Conservation (phyloP, 306 rosid genomes). For the Cicer cuneatum region DNA sequence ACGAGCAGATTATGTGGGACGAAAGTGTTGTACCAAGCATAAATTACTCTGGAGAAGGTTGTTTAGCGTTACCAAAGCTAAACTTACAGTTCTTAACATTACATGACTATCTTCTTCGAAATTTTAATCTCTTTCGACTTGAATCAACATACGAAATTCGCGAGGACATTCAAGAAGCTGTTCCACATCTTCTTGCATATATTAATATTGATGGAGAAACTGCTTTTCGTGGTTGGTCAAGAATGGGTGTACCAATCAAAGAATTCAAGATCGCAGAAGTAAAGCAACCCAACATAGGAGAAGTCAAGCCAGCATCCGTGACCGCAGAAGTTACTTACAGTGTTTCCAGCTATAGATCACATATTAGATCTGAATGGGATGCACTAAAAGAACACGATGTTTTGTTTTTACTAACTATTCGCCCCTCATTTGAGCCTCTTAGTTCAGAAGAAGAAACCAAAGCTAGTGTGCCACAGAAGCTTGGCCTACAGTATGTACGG, state of each 20-base stretch:
- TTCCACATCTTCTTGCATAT: conserved; percentile 93
- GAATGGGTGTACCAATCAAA: conserved; percentile 95
- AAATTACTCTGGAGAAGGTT: conserved; percentile 98
- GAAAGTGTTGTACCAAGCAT: conserved; percentile 98
- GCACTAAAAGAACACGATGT: conserved; percentile 96
- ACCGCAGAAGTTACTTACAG: conserved; percentile 86
- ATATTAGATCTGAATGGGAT: conserved; percentile 96
- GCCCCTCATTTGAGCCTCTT: conserved; percentile 91
- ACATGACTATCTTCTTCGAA: conserved; percentile 94
- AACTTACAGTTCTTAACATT: conserved; percentile 95
- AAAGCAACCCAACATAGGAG: conserved; percentile 97
- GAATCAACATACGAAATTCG: conserved; percentile 99
- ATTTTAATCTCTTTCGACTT: conserved; percentile 94
- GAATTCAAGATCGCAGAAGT: conserved; percentile 83
- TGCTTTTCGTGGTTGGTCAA: conserved; percentile 98
- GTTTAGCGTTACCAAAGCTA: conserved; percentile 97
- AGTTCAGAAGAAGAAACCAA: conserved; percentile 84
- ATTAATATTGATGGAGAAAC: conserved; percentile 87
- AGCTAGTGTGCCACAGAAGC: conserved; percentile 90
- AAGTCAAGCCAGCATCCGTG: conserved; percentile 94
- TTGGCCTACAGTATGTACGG: conserved; percentile 91
- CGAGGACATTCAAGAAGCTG: conserved; percentile 95
- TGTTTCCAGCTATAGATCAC: conserved; percentile 88
- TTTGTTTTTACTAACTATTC: conserved; percentile 83
- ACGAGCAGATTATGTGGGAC: conserved; percentile 98